Conservation (phyloP, 768 basidiomycete species). For the Boletus subparvulus region DNA sequence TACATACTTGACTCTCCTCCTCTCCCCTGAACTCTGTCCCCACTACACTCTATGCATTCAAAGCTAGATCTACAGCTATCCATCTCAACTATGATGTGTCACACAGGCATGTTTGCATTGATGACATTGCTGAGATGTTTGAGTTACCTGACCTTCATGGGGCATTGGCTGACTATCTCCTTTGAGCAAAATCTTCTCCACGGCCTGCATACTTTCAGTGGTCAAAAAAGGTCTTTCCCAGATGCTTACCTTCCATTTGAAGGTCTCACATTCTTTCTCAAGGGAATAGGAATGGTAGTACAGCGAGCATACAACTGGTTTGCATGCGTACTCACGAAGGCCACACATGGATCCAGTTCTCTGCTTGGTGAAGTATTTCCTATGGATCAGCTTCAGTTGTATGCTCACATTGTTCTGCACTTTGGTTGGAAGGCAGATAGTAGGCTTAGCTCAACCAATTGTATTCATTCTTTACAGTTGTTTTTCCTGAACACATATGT, state of each 20-base stretch:
- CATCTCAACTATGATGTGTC: neutral
- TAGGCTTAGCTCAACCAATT: neutral
- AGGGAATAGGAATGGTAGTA: neutral
- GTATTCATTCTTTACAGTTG: conserved; percentile 1
- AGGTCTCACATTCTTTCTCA: neutral
- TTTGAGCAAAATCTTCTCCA: neutral
- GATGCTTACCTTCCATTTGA: too few species aligned
- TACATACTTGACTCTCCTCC: neutral
- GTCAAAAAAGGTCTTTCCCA: neutral
- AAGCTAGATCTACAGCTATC: neutral
- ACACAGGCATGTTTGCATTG: neutral
- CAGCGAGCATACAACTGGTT: neutral
- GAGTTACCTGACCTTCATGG: too few species aligned
- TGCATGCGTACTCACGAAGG: conserved; percentile 7
- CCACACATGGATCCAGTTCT: neutral
- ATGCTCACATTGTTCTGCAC: conserved; percentile 4
- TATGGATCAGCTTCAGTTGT: conserved; percentile 6
- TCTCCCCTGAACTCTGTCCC: neutral
- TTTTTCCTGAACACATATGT: conserved; percentile 3
- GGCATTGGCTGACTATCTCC: neutral
- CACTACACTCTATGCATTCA: neutral
- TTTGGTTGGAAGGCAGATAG: conserved; percentile 8
- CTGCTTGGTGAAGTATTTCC: conserved; percentile 5
- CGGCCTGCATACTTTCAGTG: neutral
- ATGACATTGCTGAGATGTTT: neutral